Conservation (phyloP, 1,284 basidiomycete species). For the Ustilago bromivora region DNA sequence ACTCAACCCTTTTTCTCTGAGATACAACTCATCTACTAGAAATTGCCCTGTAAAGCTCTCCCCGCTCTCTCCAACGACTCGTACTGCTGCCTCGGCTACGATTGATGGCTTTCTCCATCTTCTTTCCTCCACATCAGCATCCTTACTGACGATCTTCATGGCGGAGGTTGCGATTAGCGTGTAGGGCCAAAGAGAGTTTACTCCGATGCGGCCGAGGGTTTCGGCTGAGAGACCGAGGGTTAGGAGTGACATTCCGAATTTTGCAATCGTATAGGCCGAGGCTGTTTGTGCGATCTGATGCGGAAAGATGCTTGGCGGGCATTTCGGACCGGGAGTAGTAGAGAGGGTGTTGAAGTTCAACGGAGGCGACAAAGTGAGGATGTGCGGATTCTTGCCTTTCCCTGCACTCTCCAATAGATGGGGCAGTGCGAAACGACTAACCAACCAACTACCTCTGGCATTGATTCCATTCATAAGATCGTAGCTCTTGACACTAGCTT, state of each 20-base stretch:
- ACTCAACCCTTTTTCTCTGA: constrained; percentile 52
- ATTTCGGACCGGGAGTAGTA: constrained; percentile 39
- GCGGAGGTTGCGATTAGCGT: constrained; percentile 60
- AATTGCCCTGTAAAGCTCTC: constrained; percentile 45
- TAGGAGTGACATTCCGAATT: constrained; percentile 65
- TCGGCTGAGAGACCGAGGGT: constrained; percentile 65
- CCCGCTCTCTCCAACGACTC: constrained; percentile 57
- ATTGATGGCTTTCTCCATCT: constrained; percentile 58
- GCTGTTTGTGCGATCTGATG: constrained; percentile 43
- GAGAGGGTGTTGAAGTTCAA: constrained; percentile 52
- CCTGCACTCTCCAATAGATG: constrained; percentile 57
- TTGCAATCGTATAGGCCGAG: constrained; percentile 64
- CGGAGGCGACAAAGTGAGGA: constrained; percentile 66
- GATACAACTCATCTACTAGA: constrained; percentile 67
- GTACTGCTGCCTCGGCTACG: constrained; percentile 63
- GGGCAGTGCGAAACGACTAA: constrained; percentile 61
- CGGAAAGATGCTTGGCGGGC: constrained; percentile 35
- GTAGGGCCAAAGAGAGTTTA: constrained; percentile 64
- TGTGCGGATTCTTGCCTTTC: constrained; percentile 61
- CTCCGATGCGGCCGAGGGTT: constrained; percentile 47
- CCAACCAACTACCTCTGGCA: constrained; percentile 63
- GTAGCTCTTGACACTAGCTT: constrained; percentile 57
- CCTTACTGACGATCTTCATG: constrained; percentile 61
- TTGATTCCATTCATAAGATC: constrained; percentile 63
- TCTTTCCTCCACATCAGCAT: constrained; percentile 52